Conservation (phyloP, 305 asterid species). For the Andrographis paniculata region DNA sequence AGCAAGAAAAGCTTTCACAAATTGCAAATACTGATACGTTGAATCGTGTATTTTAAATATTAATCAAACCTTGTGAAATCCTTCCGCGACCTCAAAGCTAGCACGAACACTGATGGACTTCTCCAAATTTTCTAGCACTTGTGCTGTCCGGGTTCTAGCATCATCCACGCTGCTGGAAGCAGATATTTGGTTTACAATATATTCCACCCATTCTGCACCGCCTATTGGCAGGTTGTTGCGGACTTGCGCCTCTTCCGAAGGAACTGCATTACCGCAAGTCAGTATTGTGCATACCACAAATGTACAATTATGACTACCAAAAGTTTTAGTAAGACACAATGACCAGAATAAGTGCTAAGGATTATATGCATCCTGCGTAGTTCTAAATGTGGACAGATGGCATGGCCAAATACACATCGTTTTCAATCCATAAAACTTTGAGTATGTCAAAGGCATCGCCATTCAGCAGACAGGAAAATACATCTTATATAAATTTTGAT, state of each 20-base stretch:
- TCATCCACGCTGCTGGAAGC: constrained; percentile 65
- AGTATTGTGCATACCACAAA: constrained; percentile 24
- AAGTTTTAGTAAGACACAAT: neutral
- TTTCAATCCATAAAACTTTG: too few species aligned
- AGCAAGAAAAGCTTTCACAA: neutral
- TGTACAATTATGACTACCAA: neutral
- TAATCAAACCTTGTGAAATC: constrained; percentile 39
- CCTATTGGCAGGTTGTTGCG: constrained; percentile 35
- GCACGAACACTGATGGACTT: constrained; percentile 44
- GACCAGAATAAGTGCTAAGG: too few species aligned
- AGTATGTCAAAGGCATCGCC: too few species aligned
- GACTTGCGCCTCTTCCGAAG: constrained; percentile 26
- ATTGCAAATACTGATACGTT: neutral
- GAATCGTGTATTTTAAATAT: neutral
- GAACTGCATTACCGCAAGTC: constrained; percentile 21
- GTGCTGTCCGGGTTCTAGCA: constrained; percentile 56
- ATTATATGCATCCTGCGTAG: too few species aligned
- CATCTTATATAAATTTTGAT: too few species aligned
- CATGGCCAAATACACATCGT: too few species aligned
- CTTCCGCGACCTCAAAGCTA: constrained; percentile 42
- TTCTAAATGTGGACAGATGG: too few species aligned
- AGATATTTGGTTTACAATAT: constrained; percentile 57
- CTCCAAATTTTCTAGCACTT: constrained; percentile 59
- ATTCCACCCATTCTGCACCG: constrained; percentile 80
- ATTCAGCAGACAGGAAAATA: too few species aligned